Conservation (phyloP, 306 rosid species). For the Purshia tridentata region DNA sequence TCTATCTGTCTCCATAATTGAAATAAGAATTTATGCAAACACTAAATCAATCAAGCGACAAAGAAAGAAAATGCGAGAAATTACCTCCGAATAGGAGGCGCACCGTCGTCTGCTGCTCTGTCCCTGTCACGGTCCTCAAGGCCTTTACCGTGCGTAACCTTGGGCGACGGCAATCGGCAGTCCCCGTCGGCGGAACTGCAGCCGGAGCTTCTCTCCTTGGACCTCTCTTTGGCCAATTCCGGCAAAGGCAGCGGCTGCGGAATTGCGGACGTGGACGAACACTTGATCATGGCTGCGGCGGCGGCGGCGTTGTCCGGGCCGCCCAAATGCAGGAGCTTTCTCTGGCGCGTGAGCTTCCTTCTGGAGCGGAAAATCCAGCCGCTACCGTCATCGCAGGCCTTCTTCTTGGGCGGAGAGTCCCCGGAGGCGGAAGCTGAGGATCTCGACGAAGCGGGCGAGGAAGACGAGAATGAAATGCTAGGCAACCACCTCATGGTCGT, state of each 20-base stretch:
- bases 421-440: conserved; percentile 20
- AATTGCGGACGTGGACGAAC: conserved; percentile 20
- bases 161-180: conserved; percentile 60
- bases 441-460: conserved; percentile 29
- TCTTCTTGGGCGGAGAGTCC: conserved; percentile 24
- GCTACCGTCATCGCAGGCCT: not conserved
- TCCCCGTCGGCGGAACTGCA: conserved; percentile 21
- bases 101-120: no score
- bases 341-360: conserved; percentile 35
- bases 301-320: no score
- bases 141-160: conserved; percentile 2
- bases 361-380: conserved; percentile 48
- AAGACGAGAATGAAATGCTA: conserved; percentile 42
- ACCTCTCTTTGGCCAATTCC: conserved; percentile 28
- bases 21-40: not conserved
- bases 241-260: conserved; percentile 89
- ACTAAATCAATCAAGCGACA: not conserved
- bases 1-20: no score
- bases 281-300: no score
- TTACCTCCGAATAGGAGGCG: conserved; percentile 48
- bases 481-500: conserved; percentile 78
- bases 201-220: conserved; percentile 16
- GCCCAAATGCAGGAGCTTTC: conserved; percentile 23
- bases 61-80: no score
- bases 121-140: no score